These are phyloP conservation scores for Argentina anserina DNA, from an alignment of 306 rosid species.

Conservation along the genomic window DNA sequence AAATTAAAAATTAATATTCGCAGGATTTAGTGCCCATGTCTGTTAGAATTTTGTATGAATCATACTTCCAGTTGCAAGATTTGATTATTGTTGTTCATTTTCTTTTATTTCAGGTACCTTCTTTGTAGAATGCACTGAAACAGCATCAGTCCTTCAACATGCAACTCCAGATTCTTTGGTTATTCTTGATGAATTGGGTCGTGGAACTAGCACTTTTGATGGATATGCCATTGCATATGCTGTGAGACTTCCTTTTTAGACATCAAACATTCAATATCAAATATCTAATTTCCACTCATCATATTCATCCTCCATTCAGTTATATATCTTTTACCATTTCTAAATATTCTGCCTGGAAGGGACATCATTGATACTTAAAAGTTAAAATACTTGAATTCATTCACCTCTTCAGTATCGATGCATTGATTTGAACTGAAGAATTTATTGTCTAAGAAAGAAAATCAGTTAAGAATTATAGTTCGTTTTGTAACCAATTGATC, in stretches of 20 bases:
- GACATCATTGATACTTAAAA: background rate
- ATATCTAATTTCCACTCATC: background rate
- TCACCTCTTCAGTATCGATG: background rate
- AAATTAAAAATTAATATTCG: too few species aligned
- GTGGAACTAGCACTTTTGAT: slow-evolving; percentile 97
- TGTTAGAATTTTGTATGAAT: background rate
- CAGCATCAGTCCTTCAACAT: slow-evolving; percentile 82
- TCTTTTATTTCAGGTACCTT: slow-evolving; percentile 65
- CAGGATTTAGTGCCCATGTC: background rate
- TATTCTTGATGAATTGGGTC: slow-evolving; percentile 90
- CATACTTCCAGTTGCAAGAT: slow-evolving; percentile 3
- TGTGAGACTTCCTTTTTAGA: slow-evolving; percentile 39
- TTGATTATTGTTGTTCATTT: slow-evolving; percentile 7
- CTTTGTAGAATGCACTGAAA: slow-evolving; percentile 91
- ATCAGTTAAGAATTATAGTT: background rate
- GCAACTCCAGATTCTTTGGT: slow-evolving; percentile 92
- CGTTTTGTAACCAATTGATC: background rate
- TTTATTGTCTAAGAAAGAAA: background rate
- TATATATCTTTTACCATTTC: background rate
- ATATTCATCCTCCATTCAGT: background rate
- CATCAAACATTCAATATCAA: background rate
- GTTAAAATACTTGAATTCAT: background rate
- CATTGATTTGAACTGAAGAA: background rate
- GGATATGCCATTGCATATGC: slow-evolving; percentile 98
- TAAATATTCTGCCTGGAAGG: background rate